These are phyloP conservation scores for Posidonia australis DNA, from an alignment of 106 monocot genomes.

Conservation along the genomic window DNA sequence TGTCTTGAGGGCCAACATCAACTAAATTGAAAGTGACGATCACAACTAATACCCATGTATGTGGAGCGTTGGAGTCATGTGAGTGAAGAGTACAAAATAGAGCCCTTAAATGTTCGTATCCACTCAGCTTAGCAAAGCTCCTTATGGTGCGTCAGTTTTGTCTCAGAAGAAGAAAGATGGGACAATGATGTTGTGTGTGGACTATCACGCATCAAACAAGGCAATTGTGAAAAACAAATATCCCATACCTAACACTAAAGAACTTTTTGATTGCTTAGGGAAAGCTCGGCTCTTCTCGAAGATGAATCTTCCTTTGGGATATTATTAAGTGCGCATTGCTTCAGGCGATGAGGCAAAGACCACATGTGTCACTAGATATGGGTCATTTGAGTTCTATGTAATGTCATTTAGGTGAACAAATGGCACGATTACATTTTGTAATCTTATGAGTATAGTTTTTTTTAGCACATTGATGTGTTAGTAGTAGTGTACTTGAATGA, in stretches of 20 bases:
- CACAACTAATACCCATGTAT: too few species aligned
- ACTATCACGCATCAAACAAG: neutral
- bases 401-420: slow-evolving; percentile 1
- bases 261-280: neutral
- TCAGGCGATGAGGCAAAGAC: neutral
- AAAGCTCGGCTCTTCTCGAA: neutral
- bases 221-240: neutral
- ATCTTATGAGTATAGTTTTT: neutral
- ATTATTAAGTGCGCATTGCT: neutral
- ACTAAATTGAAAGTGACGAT: too few species aligned
- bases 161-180: slow-evolving; percentile 2
- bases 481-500: slow-evolving; percentile 4
- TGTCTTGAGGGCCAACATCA: too few species aligned
- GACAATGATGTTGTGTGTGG: neutral
- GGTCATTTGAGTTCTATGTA: neutral
- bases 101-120: too few species aligned
- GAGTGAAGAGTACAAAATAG: too few species aligned
- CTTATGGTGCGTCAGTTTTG: neutral
- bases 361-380: neutral
- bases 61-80: too few species aligned
- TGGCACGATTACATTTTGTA: neutral
- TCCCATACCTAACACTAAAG: neutral
- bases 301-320: neutral
- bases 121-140: neutral
- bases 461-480: neutral